Evolutionary conservation across 495 filamentous ascomycete species (phyloP).

Genomic region (Thermothielavioides terrestris): DNA sequence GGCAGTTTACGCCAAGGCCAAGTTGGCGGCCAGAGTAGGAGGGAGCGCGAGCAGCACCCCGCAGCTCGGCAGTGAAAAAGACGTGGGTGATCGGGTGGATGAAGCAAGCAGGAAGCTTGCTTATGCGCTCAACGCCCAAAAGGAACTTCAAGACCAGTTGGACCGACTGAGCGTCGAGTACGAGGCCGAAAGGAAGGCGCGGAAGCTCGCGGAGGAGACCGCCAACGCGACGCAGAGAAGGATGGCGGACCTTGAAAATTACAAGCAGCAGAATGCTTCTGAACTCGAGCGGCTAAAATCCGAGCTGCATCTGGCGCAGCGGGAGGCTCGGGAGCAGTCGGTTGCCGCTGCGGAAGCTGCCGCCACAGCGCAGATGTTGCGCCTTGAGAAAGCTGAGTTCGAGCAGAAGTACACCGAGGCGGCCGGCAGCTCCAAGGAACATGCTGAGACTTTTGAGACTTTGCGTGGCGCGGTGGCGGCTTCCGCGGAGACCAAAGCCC

Average conservation of each 20-base stretch:
- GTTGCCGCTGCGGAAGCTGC: conserved; percentile 66
- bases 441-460: conserved; percentile 60
- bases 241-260: conserved; percentile 70
- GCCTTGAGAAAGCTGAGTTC: conserved; percentile 77
- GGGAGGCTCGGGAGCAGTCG: conserved; percentile 67
- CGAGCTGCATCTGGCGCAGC: conserved; percentile 70
- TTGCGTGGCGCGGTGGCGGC: conserved; percentile 73
- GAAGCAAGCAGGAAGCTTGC: conserved; percentile 82
- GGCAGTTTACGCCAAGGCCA: conserved; percentile 89
- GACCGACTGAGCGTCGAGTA: conserved; percentile 60
- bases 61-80: conserved; percentile 56
- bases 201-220: conserved; percentile 81
- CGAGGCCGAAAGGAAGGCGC: conserved; percentile 67
- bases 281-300: conserved; percentile 79
- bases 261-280: conserved; percentile 67
- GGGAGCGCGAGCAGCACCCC: conserved; percentile 64
- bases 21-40: conserved; percentile 66
- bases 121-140: conserved; percentile 63
- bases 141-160: conserved; percentile 62
- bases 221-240: conserved; percentile 73
- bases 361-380: conserved; percentile 60
- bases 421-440: conserved; percentile 56
- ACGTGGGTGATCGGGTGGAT: conserved; percentile 56
- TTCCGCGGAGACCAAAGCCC: conserved; percentile 60
- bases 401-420: conserved; percentile 60